phyloP scores from a whole-genome alignment of 257 asterid genomes.

The Solanum piurae region DNA sequence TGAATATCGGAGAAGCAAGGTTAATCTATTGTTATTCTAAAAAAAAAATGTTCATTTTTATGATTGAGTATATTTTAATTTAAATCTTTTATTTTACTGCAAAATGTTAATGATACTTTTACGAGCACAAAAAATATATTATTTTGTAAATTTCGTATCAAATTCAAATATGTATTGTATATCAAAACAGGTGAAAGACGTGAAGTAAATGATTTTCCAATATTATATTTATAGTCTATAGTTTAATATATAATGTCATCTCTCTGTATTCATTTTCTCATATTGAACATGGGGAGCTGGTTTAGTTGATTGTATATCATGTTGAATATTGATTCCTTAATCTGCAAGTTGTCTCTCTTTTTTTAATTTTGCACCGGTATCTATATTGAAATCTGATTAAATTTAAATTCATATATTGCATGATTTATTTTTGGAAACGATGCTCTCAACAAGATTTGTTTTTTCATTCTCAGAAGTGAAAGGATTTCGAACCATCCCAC shows the following conservation, averaged over 20 bases:
- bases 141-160: not conserved
- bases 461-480: too few relatives aligned
- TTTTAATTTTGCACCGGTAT: not conserved
- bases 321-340: not conserved
- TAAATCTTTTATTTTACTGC: not conserved
- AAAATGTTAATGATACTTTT: not conserved
- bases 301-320: not conserved
- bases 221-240: not conserved
- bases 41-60: not conserved
- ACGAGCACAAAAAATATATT: not conserved
- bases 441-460: fast-evolving
- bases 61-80: not conserved
- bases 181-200: not conserved
- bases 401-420: not conserved
- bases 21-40: not conserved
- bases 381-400: not conserved
- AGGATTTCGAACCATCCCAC: not conserved
- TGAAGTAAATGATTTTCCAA: not conserved
- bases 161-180: fast-evolving
- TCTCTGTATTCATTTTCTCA: not conserved
- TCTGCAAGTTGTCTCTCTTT: not conserved
- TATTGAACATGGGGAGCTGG: not conserved
- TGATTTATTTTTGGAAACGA: too few relatives aligned
- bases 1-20: not conserved
- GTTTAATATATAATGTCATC: not conserved